A percentile compares a stretch with the other conserved stretches of the same genome.
Evolutionary conservation across 805 yeast species (phyloP).

Genomic region (Scheffersomyces stipitis): DNA sequence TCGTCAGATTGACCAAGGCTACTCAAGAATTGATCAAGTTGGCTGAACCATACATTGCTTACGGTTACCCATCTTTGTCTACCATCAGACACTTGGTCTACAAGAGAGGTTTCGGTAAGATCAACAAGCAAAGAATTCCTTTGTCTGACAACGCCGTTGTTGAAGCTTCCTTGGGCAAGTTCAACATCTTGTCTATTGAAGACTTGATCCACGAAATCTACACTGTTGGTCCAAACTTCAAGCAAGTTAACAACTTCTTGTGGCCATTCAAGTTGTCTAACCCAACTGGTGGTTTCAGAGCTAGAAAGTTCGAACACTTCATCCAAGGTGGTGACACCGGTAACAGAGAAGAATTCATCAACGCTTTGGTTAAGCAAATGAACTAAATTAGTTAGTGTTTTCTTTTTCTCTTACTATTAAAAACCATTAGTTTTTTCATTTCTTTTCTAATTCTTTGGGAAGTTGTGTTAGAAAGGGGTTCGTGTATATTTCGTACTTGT

Average conservation of each 20-base stretch:
- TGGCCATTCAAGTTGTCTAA: conserved; percentile 97
- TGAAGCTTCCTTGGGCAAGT: conserved; percentile 86
- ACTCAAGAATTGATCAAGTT: conserved; percentile 87
- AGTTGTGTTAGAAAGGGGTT: conserved; percentile 6
- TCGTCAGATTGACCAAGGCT: conserved; percentile 94
- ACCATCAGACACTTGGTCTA: conserved; percentile 89
- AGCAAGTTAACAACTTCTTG: conserved; percentile 97
- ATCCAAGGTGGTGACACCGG: conserved; percentile 98
- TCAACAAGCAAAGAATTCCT: conserved; percentile 93
- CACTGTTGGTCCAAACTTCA: conserved; percentile 98
- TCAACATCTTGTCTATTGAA: conserved; percentile 89
- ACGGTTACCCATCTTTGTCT: conserved; percentile 94
- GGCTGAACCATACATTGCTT: conserved; percentile 95
- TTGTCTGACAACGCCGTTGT: conserved; percentile 84
- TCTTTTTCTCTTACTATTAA: conserved; percentile 5
- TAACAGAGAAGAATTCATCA: conserved; percentile 96
- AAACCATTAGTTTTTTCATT: neutral
- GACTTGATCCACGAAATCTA: conserved; percentile 94
- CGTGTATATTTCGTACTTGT: conserved; percentile 5
- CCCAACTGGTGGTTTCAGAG: conserved; percentile 98
- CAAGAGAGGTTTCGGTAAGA: conserved; percentile 98
- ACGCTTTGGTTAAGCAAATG: conserved; percentile 91
- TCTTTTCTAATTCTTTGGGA: conserved; percentile 4
- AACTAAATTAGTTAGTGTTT: conserved; percentile 52
- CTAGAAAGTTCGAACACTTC: conserved; percentile 95